These are phyloP conservation scores for Arachis monticola DNA, from an alignment of 331 rosid genomes.

Conservation along the genomic window DNA sequence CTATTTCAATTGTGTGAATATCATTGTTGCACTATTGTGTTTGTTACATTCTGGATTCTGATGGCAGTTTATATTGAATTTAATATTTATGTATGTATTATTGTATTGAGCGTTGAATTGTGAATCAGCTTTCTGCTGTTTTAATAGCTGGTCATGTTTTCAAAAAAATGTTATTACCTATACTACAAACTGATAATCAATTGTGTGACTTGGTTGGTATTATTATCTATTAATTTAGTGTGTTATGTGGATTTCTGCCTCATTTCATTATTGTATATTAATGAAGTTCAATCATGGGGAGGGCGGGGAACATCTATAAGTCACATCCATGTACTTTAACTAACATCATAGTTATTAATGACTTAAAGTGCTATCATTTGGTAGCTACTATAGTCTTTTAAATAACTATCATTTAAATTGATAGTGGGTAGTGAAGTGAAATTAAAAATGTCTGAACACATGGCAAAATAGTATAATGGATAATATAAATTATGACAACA, in stretches of 20 bases:
- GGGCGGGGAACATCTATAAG: constrained; percentile 23
- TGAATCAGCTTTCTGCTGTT: neutral
- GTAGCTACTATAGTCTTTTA: constrained; percentile 9
- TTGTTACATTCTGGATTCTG: no score
- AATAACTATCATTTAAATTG: no score
- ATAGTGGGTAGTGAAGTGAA: no score
- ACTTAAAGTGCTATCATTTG: constrained; percentile 17
- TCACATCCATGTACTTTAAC: constrained; percentile 9
- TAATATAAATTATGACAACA: no score
- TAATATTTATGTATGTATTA: neutral
- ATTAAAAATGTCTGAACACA: no score
- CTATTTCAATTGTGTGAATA: neutral
- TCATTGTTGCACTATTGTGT: neutral
- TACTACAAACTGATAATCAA: neutral
- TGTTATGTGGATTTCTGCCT: neutral
- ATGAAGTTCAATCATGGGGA: constrained; percentile 17
- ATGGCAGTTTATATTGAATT: neutral
- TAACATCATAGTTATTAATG: constrained; percentile 13
- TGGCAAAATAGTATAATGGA: no score
- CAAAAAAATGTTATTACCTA: neutral
- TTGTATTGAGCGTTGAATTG: neutral
- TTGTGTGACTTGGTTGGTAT: constrained; percentile 25
- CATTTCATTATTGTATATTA: neutral
- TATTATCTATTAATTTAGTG: constrained; percentile 31
- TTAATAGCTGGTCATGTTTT: neutral